phyloP scores from a whole-genome alignment of 2,329 filamentous ascomycete species.

The Xylariaceae sp. region DNA sequence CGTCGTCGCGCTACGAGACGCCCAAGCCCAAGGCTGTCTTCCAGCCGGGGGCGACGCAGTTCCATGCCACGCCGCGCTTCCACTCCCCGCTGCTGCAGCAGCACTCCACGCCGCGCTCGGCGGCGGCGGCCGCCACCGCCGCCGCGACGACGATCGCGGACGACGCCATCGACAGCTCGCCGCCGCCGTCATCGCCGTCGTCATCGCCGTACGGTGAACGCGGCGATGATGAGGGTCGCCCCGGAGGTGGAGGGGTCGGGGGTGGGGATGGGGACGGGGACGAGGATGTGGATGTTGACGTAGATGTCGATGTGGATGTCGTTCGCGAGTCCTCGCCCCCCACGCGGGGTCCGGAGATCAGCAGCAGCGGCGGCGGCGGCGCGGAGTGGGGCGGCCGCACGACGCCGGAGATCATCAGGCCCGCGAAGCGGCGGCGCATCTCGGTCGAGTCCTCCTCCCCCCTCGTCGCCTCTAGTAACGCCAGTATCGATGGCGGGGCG shows the following conservation, averaged over 20 bases:
- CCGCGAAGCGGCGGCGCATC: constrained; percentile 30
- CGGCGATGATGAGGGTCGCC: too few relatives aligned
- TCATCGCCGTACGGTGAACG: too few relatives aligned
- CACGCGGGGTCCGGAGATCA: constrained; percentile 1
- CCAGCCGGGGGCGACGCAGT: constrained; percentile 16
- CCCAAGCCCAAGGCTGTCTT: constrained; percentile 18
- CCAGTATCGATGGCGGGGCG: too few relatives aligned
- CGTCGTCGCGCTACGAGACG: constrained; percentile 16
- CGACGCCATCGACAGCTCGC: constrained; percentile 22
- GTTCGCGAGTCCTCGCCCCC: constrained; percentile 17
- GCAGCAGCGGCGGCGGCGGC: not conserved
- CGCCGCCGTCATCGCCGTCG: too few relatives aligned
- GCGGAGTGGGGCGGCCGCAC: constrained; percentile 3
- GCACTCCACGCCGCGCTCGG: constrained; percentile 20
- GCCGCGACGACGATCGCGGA: constrained; percentile 7
- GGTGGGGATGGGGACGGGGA: constrained; percentile 1
- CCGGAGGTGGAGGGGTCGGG: too few relatives aligned
- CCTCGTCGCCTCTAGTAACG: too few relatives aligned
- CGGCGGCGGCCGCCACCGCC: not conserved
- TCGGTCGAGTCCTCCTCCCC: constrained; percentile 28
- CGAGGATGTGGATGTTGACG: constrained; percentile 4
- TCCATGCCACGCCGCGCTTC: constrained; percentile 25
- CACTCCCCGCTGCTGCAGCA: too few relatives aligned
- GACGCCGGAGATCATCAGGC: constrained; percentile 6
- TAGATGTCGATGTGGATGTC: constrained; percentile 4